Conservation (phyloP, 2,329 filamentous ascomycete genomes). For the Colletotrichum eleusines region DNA sequence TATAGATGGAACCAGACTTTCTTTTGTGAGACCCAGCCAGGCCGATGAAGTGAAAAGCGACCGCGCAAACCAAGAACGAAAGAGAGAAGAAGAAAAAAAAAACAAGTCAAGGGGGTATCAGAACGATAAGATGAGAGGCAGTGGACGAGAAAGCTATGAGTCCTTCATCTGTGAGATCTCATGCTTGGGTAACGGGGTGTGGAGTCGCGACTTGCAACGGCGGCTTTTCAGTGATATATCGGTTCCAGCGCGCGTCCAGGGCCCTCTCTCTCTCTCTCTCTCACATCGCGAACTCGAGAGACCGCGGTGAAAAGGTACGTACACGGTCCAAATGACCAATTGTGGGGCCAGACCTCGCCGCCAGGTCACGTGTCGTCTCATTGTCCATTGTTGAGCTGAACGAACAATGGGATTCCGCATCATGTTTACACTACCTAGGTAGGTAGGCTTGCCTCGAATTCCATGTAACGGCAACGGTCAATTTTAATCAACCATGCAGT, state of each 20-base stretch:
- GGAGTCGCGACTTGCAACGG: constrained; percentile 1
- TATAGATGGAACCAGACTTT: constrained; percentile 7
- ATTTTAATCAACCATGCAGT: background rate
- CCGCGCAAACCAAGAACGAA: background rate
- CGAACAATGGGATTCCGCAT: background rate
- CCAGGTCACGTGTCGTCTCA: constrained; percentile 3
- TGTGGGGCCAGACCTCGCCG: background rate
- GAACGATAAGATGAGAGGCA: constrained; percentile 1
- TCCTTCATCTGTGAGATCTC: constrained; percentile 14
- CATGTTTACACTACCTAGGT: no score
- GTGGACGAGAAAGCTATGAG: background rate
- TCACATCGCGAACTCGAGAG: constrained; percentile 28
- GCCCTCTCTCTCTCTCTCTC: constrained; percentile 16
- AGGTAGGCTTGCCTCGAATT: background rate
- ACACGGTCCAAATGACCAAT: constrained; percentile 3
- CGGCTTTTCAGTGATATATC: constrained; percentile 19
- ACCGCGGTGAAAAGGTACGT: constrained; percentile 33
- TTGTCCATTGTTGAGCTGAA: background rate
- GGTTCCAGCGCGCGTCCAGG: constrained; percentile 20
- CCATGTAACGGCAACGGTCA: background rate
- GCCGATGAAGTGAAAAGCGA: background rate
- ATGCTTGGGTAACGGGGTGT: constrained; percentile 4
- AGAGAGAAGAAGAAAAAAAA: background rate
- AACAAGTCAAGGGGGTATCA: constrained; percentile 24
- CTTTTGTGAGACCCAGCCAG: constrained; percentile 13